These are phyloP conservation scores for Alternaria alternata DNA, from an alignment of 2,329 filamentous ascomycete species.

Conservation along the genomic window DNA sequence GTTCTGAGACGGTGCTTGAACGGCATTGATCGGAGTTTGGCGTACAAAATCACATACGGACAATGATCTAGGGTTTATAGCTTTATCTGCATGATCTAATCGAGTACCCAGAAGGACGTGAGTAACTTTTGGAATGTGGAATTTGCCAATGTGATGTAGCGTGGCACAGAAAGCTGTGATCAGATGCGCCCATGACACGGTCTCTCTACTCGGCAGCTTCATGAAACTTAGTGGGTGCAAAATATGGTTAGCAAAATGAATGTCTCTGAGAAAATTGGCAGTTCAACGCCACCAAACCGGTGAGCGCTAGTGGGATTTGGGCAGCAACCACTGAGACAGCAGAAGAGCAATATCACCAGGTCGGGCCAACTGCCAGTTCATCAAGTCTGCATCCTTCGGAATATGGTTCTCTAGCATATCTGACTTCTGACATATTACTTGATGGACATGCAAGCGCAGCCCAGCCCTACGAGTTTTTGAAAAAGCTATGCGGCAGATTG, in stretches of 20 bases:
- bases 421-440: conserved; percentile 19
- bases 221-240: neutral
- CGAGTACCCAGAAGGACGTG: neutral
- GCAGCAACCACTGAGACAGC: conserved; percentile 8
- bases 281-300: conserved; percentile 15
- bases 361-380: conserved; percentile 29
- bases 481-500: conserved; percentile 14
- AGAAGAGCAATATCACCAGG: neutral
- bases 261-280: neutral
- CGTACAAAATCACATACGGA: conserved; percentile 19
- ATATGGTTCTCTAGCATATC: neutral
- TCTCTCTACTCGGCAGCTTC: neutral
- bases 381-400: conserved; percentile 9
- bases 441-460: conserved; percentile 13
- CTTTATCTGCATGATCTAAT: conserved; percentile 7
- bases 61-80: conserved; percentile 1
- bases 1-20: conserved; percentile 18
- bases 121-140: neutral
- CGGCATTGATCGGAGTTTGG: conserved; percentile 23
- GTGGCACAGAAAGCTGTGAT: too few relatives aligned
- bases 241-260: neutral
- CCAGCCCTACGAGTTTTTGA: conserved; percentile 23
- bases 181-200: too few relatives aligned
- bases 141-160: neutral
- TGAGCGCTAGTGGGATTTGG: conserved; percentile 8